These are phyloP conservation scores for Zoysia pacifica DNA, from an alignment of 176 grass and related monocot genomes.

Conservation along the genomic window DNA sequence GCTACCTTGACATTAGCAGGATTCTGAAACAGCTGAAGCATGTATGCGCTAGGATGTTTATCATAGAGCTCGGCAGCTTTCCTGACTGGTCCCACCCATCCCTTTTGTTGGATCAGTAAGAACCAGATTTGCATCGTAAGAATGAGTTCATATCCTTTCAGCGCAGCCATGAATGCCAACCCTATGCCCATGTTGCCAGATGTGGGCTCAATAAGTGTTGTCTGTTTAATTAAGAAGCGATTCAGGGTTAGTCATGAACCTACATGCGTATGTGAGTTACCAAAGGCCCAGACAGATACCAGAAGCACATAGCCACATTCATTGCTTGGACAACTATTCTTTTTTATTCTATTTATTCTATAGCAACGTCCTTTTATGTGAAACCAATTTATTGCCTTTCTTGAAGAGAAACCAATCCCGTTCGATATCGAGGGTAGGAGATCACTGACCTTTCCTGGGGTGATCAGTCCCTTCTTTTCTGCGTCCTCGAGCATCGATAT, in stretches of 20 bases:
- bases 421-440: background rate
- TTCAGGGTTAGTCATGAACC: background rate
- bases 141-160: slow-evolving; percentile 89
- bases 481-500: slow-evolving; percentile 91
- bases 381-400: background rate
- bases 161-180: slow-evolving; percentile 63
- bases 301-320: background rate
- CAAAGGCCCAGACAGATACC: background rate
- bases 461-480: slow-evolving; percentile 83
- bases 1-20: slow-evolving; percentile 91
- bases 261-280: background rate
- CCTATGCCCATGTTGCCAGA: slow-evolving; percentile 92
- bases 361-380: background rate
- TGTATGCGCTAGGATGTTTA: slow-evolving; percentile 68
- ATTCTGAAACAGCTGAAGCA: slow-evolving; percentile 96
- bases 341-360: background rate
- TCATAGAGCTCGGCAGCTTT: slow-evolving; percentile 78
- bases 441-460: slow-evolving; percentile 76
- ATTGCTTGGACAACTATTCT: background rate
- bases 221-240: slow-evolving; percentile 42
- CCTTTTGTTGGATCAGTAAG: slow-evolving; percentile 85
- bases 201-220: slow-evolving; percentile 89
- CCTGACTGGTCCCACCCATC: slow-evolving; percentile 94
- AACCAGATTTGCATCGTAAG: slow-evolving; percentile 83
- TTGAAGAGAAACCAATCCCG: background rate